phyloP scores from a whole-genome alignment of 164 flowering plant species.

The Amborella trichopoda region DNA sequence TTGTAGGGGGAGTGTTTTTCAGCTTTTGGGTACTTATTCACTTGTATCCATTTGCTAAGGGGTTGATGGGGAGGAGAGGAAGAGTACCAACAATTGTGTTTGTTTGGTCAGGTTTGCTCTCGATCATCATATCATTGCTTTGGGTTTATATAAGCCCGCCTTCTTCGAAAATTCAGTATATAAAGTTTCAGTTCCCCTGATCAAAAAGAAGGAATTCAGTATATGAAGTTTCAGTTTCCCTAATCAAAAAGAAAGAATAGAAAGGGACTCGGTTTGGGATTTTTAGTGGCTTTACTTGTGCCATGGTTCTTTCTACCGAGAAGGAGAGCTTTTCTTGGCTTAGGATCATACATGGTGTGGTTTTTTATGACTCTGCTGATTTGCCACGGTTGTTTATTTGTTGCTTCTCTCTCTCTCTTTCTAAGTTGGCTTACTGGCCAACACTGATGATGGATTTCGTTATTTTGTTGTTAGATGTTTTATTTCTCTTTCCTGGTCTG shows the following conservation, averaged over 20 bases:
- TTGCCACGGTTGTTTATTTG: no score
- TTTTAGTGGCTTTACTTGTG: no score
- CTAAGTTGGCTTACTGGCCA: no score
- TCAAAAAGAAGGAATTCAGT: constrained; percentile 3
- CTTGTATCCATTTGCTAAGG: constrained; percentile 85
- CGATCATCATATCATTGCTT: constrained; percentile 65
- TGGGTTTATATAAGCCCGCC: constrained; percentile 76
- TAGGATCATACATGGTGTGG: no score
- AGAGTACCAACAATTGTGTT: constrained; percentile 77
- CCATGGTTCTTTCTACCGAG: no score
- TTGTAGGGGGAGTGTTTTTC: constrained; percentile 88
- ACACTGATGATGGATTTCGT: no score
- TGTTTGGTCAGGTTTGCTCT: constrained; percentile 82
- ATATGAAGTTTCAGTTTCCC: constrained; percentile 9
- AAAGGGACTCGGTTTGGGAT: no score
- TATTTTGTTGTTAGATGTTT: no score
- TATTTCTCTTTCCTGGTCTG: no score
- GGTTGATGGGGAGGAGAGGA: constrained; percentile 85
- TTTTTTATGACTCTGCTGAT: no score
- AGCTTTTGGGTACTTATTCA: constrained; percentile 90
- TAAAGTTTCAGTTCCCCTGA: constrained; percentile 45
- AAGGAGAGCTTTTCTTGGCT: no score
- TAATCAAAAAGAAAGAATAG: not conserved
- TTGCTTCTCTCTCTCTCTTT: no score
- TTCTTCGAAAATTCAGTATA: constrained; percentile 21